These are phyloP conservation scores for Solanum boliviense DNA, from an alignment of 257 asterid species.

Conservation along the genomic window DNA sequence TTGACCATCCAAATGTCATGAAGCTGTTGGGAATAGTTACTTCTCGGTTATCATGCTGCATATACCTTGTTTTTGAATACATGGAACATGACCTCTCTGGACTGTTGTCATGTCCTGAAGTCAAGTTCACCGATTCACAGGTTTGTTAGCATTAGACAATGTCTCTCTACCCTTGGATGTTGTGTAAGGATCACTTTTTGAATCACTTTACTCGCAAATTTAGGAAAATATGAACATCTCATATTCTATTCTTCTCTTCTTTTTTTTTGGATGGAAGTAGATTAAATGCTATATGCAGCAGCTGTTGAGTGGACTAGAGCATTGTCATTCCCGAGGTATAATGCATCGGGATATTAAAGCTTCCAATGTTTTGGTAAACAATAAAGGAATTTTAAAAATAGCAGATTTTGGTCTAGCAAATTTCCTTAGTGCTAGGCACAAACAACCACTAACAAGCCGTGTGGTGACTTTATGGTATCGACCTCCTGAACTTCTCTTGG, in stretches of 20 bases:
- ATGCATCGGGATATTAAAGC: conserved; percentile 84
- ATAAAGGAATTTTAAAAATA: conserved; percentile 71
- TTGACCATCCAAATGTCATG: conserved; percentile 87
- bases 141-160: conserved; percentile 16
- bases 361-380: conserved; percentile 75
- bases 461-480: conserved; percentile 98
- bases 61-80: conserved; percentile 91
- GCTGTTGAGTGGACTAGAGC: conserved; percentile 64
- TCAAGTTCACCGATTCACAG: conserved; percentile 89
- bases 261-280: conserved; percentile 24
- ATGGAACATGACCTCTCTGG: conserved; percentile 98
- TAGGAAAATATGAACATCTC: not conserved
- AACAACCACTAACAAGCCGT: conserved; percentile 65
- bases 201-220: not conserved
- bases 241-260: not conserved
- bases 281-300: conserved; percentile 88
- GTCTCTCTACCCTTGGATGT: not conserved
- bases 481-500: conserved; percentile 92
- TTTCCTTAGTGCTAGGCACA: conserved; percentile 35
- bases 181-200: not conserved
- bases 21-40: conserved; percentile 90
- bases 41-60: conserved; percentile 53
- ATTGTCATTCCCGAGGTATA: conserved; percentile 78
- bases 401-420: conserved; percentile 94
- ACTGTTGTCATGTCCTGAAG: conserved; percentile 63